Percentiles rank a stretch among this genome's conserved stretches.
Evolutionary conservation across 305 asterid species (phyloP).

Genomic region (Fraxinus floribunda): DNA sequence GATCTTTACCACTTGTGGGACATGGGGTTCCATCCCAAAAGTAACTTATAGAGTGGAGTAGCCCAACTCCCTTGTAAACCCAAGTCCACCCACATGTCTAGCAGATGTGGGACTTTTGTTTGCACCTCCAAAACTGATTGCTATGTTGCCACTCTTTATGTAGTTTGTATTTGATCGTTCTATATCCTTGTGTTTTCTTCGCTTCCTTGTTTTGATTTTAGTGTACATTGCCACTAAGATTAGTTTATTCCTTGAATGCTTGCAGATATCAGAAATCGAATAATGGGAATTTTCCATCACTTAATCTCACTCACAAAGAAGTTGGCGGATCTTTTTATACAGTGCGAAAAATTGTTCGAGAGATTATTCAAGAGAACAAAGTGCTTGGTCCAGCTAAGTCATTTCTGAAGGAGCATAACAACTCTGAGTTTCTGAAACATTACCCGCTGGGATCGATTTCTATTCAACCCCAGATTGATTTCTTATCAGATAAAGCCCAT

Average conservation of each 20-base stretch:
- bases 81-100: not conserved
- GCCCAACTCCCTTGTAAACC: not conserved
- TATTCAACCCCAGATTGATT: slow-evolving; percentile 47
- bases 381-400: slow-evolving; percentile 80
- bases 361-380: slow-evolving; percentile 91
- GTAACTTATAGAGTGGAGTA: not conserved
- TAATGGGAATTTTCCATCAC: slow-evolving; percentile 75
- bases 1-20: not conserved
- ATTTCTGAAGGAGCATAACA: slow-evolving; percentile 38
- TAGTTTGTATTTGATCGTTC: not conserved
- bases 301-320: slow-evolving; percentile 91
- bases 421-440: slow-evolving; percentile 43
- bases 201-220: not conserved
- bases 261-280: slow-evolving; percentile 75
- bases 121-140: not conserved
- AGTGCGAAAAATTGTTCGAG: slow-evolving; percentile 88
- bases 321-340: slow-evolving; percentile 98
- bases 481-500: slow-evolving; percentile 31
- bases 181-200: not conserved
- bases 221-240: not conserved
- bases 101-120: not conserved
- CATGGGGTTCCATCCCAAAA: not conserved
- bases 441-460: slow-evolving; percentile 70
- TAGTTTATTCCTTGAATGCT: slow-evolving; percentile 6
- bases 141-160: not conserved